A percentile compares a stretch with the other conserved stretches of the same genome.
Evolutionary conservation across 805 yeast species (phyloP).

Genomic region (Pichia exigua): DNA sequence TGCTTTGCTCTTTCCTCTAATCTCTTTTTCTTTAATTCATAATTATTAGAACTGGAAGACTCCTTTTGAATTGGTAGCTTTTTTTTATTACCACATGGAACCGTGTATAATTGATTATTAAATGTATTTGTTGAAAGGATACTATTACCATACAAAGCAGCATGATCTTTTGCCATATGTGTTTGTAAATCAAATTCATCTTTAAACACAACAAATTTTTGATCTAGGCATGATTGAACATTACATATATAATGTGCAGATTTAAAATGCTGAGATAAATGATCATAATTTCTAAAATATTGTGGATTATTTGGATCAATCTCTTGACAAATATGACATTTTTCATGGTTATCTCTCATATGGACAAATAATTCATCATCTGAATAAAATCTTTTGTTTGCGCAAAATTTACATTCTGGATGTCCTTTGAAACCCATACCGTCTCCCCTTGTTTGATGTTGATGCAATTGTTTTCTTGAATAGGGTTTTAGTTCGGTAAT

Average conservation of each 20-base stretch:
- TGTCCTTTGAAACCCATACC: slow-evolving; percentile 77
- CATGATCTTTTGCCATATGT: slow-evolving; percentile 78
- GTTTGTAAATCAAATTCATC: slow-evolving; percentile 82
- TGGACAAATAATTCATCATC: slow-evolving; percentile 81
- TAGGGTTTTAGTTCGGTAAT: slow-evolving; percentile 60
- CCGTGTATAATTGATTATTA: slow-evolving; percentile 51
- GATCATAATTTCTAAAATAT: slow-evolving; percentile 71
- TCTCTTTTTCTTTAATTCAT: slow-evolving; percentile 44
- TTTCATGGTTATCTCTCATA: slow-evolving; percentile 76
- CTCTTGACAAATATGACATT: slow-evolving; percentile 84
- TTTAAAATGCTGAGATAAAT: slow-evolving; percentile 67
- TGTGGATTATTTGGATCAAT: slow-evolving; percentile 52
- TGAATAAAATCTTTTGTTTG: slow-evolving; percentile 68
- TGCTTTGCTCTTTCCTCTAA: slow-evolving; percentile 82
- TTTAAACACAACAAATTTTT: slow-evolving; percentile 85
- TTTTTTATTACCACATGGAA: slow-evolving; percentile 24
- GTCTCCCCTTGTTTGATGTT: slow-evolving; percentile 72
- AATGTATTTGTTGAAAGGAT: slow-evolving; percentile 16
- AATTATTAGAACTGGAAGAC: slow-evolving; percentile 12
- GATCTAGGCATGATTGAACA: slow-evolving; percentile 72
- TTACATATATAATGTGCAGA: slow-evolving; percentile 69
- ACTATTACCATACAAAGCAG: slow-evolving; percentile 34
- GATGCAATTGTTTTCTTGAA: slow-evolving; percentile 51
- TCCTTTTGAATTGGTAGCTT: background rate
- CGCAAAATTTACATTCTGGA: slow-evolving; percentile 80